Percentiles rank a stretch among this genome's conserved stretches.
Conservation (phyloP, 331 rosid genomes). For the Rhamnella rubrinervis region DNA sequence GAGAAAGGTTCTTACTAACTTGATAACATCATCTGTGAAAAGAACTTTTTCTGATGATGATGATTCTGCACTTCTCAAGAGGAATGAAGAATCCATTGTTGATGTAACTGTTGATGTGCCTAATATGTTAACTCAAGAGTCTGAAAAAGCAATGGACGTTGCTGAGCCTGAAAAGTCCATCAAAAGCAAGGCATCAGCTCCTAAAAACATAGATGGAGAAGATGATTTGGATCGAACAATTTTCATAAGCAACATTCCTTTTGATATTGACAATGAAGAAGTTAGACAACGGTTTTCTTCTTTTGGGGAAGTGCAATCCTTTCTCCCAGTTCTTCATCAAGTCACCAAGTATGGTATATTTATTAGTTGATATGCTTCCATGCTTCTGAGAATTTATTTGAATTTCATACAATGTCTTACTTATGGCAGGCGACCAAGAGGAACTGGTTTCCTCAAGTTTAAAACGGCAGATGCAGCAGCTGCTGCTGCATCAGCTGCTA, state of each 20-base stretch:
- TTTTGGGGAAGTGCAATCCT: conserved; percentile 81
- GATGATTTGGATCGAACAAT: conserved; percentile 71
- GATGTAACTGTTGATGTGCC: conserved; percentile 37
- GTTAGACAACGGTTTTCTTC: conserved; percentile 79
- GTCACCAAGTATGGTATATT: conserved; percentile 68
- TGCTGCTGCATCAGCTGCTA: conserved; percentile 71
- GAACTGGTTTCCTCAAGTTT: conserved; percentile 94
- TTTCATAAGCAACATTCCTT: conserved; percentile 84
- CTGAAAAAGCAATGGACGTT: conserved; percentile 41
- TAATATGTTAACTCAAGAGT: conserved; percentile 37
- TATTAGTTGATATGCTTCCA: conserved; percentile 9
- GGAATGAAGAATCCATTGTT: conserved; percentile 22
- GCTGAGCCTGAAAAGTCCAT: conserved; percentile 40
- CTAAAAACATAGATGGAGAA: conserved; percentile 45
- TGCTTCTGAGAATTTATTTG: conserved; percentile 15
- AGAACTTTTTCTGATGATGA: conserved; percentile 43
- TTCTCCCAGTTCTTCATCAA: conserved; percentile 80
- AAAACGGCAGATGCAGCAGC: conserved; percentile 64
- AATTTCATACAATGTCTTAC: conserved; percentile 12
- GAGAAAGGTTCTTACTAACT: conserved; percentile 65
- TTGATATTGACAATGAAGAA: conserved; percentile 71
- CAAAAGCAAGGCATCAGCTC: conserved; percentile 32
- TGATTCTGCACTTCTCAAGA: conserved; percentile 31
- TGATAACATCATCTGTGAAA: conserved; percentile 52
- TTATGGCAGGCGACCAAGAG: conserved; percentile 83